A percentile compares a stretch with the other conserved stretches of the same genome.
Conservation (phyloP, 208 protist genomes). For the Ichthyophonus hoferi region DNA sequence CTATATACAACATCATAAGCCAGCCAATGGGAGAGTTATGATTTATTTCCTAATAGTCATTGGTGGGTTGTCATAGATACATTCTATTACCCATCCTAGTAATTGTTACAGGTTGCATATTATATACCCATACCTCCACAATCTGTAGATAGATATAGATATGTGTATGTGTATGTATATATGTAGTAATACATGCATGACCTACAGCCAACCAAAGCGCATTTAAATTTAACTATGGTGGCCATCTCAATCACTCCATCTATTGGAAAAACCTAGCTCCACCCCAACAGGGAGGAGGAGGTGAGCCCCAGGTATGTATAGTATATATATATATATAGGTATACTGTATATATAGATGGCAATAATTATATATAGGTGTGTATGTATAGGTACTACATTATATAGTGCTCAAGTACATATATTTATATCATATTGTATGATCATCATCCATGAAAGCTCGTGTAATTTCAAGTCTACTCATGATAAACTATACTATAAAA, state of each 20-base stretch:
- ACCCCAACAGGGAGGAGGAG: conserved; percentile 3
- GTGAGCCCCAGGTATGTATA: not conserved
- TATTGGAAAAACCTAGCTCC: conserved; percentile 60
- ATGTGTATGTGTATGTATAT: too few relatives aligned
- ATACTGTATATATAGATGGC: conserved; percentile 6
- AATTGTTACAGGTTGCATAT: not conserved
- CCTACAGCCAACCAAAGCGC: conserved; percentile 39
- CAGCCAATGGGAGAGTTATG: not conserved
- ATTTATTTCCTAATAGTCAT: not conserved
- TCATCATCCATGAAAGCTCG: too few relatives aligned
- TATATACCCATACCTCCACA: not conserved
- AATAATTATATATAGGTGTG: too few relatives aligned
- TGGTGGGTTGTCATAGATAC: not conserved
- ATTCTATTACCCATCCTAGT: not conserved
- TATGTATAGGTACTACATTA: too few relatives aligned
- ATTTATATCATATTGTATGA: too few relatives aligned
- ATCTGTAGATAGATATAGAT: too few relatives aligned
- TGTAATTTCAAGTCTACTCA: too few relatives aligned
- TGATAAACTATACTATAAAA: too few relatives aligned
- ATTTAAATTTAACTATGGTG: conserved; percentile 63
- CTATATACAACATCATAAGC: not conserved
- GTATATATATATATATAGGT: too few relatives aligned
- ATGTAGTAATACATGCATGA: too few relatives aligned
- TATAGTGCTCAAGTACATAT: too few relatives aligned
- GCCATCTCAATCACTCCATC: conserved; percentile 66